phyloP scores from a whole-genome alignment of 768 basidiomycete genomes.

The Boletus edulis region DNA sequence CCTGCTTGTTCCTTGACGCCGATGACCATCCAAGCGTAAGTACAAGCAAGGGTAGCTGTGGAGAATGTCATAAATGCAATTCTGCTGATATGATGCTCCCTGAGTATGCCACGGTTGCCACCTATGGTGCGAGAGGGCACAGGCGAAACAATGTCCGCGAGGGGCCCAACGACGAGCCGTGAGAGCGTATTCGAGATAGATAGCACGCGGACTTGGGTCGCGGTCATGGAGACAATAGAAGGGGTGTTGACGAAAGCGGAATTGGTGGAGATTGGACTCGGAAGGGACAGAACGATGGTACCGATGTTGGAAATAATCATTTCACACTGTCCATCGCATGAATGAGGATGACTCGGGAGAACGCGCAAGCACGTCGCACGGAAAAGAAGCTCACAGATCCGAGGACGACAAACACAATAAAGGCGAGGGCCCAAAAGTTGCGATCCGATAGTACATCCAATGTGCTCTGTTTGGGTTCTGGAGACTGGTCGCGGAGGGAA shows the following conservation, averaged over 20 bases:
- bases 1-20: slow-evolving; percentile 46
- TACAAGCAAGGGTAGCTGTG: slow-evolving; percentile 44
- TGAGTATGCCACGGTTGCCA: slow-evolving; percentile 28
- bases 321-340: slow-evolving; percentile 48
- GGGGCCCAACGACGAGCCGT: slow-evolving; percentile 61
- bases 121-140: slow-evolving; percentile 40
- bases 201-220: slow-evolving; percentile 67
- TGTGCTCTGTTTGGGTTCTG: slow-evolving; percentile 22
- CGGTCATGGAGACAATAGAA: slow-evolving; percentile 38
- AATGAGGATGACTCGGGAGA: background rate
- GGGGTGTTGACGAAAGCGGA: slow-evolving; percentile 10
- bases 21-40: slow-evolving; percentile 56
- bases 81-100: slow-evolving; percentile 59
- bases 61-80: slow-evolving; percentile 56
- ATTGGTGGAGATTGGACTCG: slow-evolving; percentile 25
- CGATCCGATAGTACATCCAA: slow-evolving; percentile 50
- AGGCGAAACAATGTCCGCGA: slow-evolving; percentile 75
- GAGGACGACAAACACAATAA: slow-evolving; percentile 52
- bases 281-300: slow-evolving; percentile 67
- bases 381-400: slow-evolving; percentile 55
- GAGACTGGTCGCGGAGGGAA: slow-evolving; percentile 23
- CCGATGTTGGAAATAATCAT: slow-evolving; percentile 86
- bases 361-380: background rate
- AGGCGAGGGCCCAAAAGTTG: slow-evolving; percentile 63
- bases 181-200: slow-evolving; percentile 71